Conservation (phyloP, 2,329 filamentous ascomycete species). For the Fusarium vanettenii region DNA sequence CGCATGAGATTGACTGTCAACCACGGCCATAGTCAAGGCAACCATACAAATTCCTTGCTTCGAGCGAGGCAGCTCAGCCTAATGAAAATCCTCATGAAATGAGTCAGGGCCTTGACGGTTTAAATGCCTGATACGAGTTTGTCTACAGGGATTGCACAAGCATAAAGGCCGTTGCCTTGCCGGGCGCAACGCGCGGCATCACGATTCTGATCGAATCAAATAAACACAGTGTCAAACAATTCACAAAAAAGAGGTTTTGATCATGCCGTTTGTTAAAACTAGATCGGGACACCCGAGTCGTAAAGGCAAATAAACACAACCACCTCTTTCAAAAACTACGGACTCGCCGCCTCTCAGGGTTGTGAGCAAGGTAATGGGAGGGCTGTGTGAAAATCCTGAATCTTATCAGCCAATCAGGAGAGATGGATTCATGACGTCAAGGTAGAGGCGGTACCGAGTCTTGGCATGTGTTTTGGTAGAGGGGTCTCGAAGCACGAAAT, state of each 20-base stretch:
- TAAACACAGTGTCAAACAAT: background rate
- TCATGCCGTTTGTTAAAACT: background rate
- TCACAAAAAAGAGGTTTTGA: conserved; percentile 14
- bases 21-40: background rate
- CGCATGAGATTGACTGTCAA: background rate
- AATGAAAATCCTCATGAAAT: background rate
- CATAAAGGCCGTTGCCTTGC: conserved; percentile 1
- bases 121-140: conserved; percentile 30
- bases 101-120: conserved; percentile 1
- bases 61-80: background rate
- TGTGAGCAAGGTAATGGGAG: conserved; percentile 19
- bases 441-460: background rate
- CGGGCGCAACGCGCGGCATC: conserved; percentile 32
- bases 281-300: conserved; percentile 14
- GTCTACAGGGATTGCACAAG: conserved; percentile 27
- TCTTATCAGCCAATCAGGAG: conserved; percentile 35
- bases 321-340: conserved; percentile 10
- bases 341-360: conserved; percentile 32
- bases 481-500: background rate
- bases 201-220: conserved; percentile 3
- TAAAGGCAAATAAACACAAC: background rate
- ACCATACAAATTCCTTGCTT: background rate
- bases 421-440: conserved; percentile 42
- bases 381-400: conserved; percentile 33
- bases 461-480: background rate